Percentiles rank a stretch among this genome's conserved stretches.
These are phyloP conservation scores for Lentinula detonsa DNA, from an alignment of 768 basidiomycete genomes.

Conservation along the genomic window DNA sequence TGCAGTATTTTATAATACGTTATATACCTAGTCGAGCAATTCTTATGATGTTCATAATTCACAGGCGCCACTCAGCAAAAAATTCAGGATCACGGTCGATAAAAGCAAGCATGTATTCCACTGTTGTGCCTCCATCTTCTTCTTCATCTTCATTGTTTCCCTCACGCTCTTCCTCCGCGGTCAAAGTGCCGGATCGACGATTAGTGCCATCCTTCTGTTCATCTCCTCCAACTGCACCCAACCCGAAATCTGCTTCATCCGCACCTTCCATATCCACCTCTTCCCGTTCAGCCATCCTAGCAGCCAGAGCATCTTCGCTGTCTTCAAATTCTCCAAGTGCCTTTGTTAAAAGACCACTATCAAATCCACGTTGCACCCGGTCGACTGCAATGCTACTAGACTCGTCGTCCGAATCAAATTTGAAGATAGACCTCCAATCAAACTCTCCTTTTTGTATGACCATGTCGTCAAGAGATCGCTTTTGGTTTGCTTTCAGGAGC, in stretches of 20 bases:
- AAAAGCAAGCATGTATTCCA: slow-evolving; percentile 80
- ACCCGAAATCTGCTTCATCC: slow-evolving; percentile 73
- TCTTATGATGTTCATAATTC: background rate
- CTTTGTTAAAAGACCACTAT: slow-evolving; percentile 36
- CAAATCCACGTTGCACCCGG: background rate
- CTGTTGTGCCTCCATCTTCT: slow-evolving; percentile 65
- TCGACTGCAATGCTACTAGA: background rate
- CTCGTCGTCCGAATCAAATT: slow-evolving; percentile 46
- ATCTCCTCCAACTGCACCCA: slow-evolving; percentile 4
- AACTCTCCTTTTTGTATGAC: slow-evolving; percentile 95
- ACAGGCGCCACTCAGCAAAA: slow-evolving; percentile 66
- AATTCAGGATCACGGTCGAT: slow-evolving; percentile 59
- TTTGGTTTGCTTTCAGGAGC: slow-evolving; percentile 97
- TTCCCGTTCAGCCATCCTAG: slow-evolving; percentile 68
- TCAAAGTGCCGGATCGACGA: background rate
- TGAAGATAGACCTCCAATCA: slow-evolving; percentile 85
- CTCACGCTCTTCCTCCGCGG: slow-evolving; percentile 15
- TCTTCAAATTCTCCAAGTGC: slow-evolving; percentile 87
- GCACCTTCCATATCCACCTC: slow-evolving; percentile 69
- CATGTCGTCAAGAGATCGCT: slow-evolving; percentile 82
- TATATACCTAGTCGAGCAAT: no score
- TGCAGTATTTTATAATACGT: background rate
- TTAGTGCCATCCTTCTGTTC: background rate
- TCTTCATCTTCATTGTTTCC: slow-evolving; percentile 38
- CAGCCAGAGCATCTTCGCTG: slow-evolving; percentile 79